phyloP scores from a whole-genome alignment of 108 stramenopile species.

The Mayamaea pseudoterrestris region DNA sequence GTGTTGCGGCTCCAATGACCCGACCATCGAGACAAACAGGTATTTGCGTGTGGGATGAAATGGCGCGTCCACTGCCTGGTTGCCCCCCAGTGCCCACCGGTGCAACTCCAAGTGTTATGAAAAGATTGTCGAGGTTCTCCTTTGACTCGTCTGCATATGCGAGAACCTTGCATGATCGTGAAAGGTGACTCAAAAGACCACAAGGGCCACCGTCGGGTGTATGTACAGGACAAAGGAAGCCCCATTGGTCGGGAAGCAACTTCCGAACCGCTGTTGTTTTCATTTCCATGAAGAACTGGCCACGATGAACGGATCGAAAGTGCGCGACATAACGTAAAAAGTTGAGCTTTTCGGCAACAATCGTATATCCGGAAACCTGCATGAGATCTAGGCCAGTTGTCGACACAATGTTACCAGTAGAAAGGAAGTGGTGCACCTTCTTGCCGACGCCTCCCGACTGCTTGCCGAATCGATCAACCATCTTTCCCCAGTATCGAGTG shows the following conservation, averaged over 20 bases:
- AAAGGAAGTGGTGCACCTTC: constrained; percentile 86
- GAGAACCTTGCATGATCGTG: constrained; percentile 60
- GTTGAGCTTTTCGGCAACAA: constrained; percentile 96
- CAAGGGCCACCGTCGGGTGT: constrained; percentile 99
- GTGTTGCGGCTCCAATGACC: constrained; percentile 50
- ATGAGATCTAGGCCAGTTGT: constrained; percentile 92
- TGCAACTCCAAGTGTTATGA: constrained; percentile 54
- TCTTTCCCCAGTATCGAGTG: constrained; percentile 46
- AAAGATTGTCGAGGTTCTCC: constrained; percentile 42
- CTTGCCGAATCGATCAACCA: constrained; percentile 61
- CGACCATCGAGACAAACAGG: constrained; percentile 75
- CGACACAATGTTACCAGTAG: constrained; percentile 92
- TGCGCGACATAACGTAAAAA: constrained; percentile 92
- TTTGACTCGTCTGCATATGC: constrained; percentile 35
- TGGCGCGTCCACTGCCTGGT: constrained; percentile 46
- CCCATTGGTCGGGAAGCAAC: constrained; percentile 97
- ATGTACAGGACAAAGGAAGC: constrained; percentile 98
- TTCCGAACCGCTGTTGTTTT: constrained; percentile 98
- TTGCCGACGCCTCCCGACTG: constrained; percentile 66
- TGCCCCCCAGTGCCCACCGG: constrained; percentile 55
- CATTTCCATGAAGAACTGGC: constrained; percentile 99
- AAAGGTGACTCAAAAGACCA: constrained; percentile 93
- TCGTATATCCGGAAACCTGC: constrained; percentile 96
- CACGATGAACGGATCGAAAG: constrained; percentile 97
- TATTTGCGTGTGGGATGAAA: constrained; percentile 33